These are phyloP conservation scores for Pythium biforme DNA, from an alignment of 352 stramenopile genomes.

Conservation along the genomic window DNA sequence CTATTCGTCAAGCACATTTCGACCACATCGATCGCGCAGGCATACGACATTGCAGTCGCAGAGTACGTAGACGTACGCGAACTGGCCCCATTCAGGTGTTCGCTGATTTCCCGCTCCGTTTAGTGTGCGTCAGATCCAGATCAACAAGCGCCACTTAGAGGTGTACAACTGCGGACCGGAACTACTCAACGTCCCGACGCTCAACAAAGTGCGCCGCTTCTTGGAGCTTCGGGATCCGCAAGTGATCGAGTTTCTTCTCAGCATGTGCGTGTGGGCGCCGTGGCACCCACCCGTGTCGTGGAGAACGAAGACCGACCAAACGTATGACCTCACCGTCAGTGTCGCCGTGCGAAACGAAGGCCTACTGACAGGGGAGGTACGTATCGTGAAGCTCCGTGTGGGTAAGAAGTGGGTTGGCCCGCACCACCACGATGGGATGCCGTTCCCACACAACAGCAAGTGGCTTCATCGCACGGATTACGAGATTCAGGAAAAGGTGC, in stretches of 20 bases:
- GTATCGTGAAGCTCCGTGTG: slow-evolving; percentile 49
- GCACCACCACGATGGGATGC: slow-evolving; percentile 53
- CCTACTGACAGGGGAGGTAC: slow-evolving; percentile 55
- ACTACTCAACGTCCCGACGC: slow-evolving; percentile 26
- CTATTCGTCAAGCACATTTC: slow-evolving; percentile 68
- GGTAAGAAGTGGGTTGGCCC: slow-evolving; percentile 66
- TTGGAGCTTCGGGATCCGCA: slow-evolving; percentile 26
- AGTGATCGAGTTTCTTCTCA: slow-evolving; percentile 29
- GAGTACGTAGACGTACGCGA: slow-evolving; percentile 35
- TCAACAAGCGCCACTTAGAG: slow-evolving; percentile 44
- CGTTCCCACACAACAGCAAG: slow-evolving; percentile 30
- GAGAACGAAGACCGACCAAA: slow-evolving; percentile 64
- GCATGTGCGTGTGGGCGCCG: slow-evolving; percentile 33
- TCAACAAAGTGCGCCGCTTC: slow-evolving; percentile 23
- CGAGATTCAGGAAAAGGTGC: slow-evolving; percentile 36
- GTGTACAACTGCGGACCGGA: slow-evolving; percentile 34
- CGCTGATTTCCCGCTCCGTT: background rate
- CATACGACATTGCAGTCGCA: slow-evolving; percentile 45
- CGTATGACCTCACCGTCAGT: slow-evolving; percentile 56
- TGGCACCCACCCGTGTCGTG: slow-evolving; percentile 65
- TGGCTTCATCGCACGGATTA: slow-evolving; percentile 76
- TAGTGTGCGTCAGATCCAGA: slow-evolving; percentile 49
- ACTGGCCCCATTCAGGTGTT: too few relatives aligned
- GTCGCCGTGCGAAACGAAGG: slow-evolving; percentile 42
- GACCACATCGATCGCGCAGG: slow-evolving; percentile 49